Conservation (phyloP, 805 yeast genomes). For the Metschnikowia koreensis region DNA sequence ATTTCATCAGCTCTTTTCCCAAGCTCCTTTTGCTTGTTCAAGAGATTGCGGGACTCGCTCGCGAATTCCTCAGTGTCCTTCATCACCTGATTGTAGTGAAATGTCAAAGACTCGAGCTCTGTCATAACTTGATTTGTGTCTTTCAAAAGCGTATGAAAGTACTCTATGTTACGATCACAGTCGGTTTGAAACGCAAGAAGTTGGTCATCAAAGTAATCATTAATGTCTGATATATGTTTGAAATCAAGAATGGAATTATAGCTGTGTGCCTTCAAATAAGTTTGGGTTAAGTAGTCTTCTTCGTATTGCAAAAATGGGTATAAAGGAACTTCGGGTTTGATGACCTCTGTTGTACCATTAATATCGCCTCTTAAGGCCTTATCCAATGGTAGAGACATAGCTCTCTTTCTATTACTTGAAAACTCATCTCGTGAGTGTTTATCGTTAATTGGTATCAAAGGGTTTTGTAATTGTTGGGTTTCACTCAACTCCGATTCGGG, state of each 20-base stretch:
- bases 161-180: conserved; percentile 19
- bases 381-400: not conserved
- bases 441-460: conserved; percentile 9
- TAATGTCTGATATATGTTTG: conserved; percentile 41
- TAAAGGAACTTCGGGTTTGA: conserved; percentile 1
- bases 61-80: conserved; percentile 65
- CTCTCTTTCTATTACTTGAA: not conserved
- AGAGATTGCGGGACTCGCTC: conserved; percentile 48
- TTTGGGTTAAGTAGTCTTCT: conserved; percentile 30
- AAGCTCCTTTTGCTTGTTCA: conserved; percentile 45
- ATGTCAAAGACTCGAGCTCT: conserved; percentile 47
- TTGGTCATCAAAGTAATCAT: conserved; percentile 35
- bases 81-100: conserved; percentile 57
- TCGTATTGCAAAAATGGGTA: conserved; percentile 43
- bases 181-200: conserved; percentile 37
- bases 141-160: conserved; percentile 33
- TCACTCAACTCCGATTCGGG: conserved; percentile 19
- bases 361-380: not conserved
- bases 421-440: not conserved
- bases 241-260: conserved; percentile 40
- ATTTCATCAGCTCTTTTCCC: conserved; percentile 44
- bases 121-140: conserved; percentile 47
- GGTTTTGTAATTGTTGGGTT: conserved; percentile 17
- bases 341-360: too few relatives aligned
- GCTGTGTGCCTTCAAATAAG: conserved; percentile 39